Evolutionary conservation across 768 basidiomycete species (phyloP).

Genomic region (Rhodocollybia butyracea): DNA sequence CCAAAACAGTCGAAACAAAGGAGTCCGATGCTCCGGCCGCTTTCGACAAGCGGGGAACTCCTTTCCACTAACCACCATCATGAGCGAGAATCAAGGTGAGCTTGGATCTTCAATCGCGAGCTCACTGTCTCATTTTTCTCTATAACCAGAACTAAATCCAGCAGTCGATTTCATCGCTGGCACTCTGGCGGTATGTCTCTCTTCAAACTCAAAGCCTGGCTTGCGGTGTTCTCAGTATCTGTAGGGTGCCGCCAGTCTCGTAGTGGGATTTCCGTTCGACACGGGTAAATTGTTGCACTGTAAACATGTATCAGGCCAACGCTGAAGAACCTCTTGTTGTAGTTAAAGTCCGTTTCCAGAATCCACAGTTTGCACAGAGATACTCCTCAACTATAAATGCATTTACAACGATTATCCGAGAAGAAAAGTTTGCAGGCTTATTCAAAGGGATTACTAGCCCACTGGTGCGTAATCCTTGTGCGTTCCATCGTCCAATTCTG

Average conservation of each 20-base stretch:
- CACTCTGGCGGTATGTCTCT: conserved; percentile 45
- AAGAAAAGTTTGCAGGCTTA: conserved; percentile 66
- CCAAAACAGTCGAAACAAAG: too few species aligned
- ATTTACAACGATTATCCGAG: conserved; percentile 60
- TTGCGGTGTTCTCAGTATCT: neutral
- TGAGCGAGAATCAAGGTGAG: neutral
- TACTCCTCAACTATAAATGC: conserved; percentile 69
- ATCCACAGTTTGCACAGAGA: conserved; percentile 47
- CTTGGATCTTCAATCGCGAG: neutral
- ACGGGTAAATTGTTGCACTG: too few species aligned
- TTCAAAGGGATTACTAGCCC: conserved; percentile 82
- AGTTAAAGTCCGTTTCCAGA: conserved; percentile 86
- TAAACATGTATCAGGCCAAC: too few species aligned
- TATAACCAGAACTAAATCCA: conserved; percentile 42
- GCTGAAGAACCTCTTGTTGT: too few species aligned
- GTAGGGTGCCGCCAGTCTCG: conserved; percentile 61
- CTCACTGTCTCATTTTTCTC: neutral
- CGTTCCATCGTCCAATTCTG: neutral
- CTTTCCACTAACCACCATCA: neutral
- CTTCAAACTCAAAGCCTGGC: conserved; percentile 17
- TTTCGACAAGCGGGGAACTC: neutral
- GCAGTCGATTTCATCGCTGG: conserved; percentile 78
- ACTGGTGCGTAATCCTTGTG: conserved; percentile 45
- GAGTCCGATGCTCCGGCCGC: neutral
- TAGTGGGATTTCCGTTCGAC: conserved; percentile 78